Evolutionary conservation across 495 filamentous ascomycete species (phyloP).

Genomic region (Echria macrotheca): DNA sequence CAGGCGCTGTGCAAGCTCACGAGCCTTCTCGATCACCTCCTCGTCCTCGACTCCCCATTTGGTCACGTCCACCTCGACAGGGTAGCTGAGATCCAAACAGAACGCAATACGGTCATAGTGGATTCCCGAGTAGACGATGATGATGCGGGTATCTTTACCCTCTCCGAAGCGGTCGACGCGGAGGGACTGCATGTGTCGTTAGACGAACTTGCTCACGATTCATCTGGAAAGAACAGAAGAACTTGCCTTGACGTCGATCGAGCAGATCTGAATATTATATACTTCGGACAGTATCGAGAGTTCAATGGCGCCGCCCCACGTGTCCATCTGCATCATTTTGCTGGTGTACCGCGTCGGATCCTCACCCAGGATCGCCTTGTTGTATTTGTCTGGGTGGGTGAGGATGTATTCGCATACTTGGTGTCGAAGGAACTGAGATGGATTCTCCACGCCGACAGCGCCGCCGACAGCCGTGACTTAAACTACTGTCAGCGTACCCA

Average conservation of each 20-base stretch:
- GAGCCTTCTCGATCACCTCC: conserved; percentile 60
- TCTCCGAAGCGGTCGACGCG: conserved; percentile 75
- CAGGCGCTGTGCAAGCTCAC: conserved; percentile 62
- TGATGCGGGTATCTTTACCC: conserved; percentile 59
- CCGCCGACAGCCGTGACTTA: conserved; percentile 72
- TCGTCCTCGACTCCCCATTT: conserved; percentile 67
- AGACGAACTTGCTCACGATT: not conserved
- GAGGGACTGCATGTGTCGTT: conserved; percentile 24
- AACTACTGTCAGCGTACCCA: no score
- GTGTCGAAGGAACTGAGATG: conserved; percentile 59
- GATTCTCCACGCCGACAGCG: conserved; percentile 49
- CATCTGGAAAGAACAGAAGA: not conserved
- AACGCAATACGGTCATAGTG: conserved; percentile 93
- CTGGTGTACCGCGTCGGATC: conserved; percentile 70
- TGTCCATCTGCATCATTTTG: conserved; percentile 75
- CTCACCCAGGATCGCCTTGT: conserved; percentile 69
- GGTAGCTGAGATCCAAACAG: conserved; percentile 54
- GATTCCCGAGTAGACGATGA: conserved; percentile 88
- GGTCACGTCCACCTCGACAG: conserved; percentile 69
- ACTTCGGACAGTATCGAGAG: conserved; percentile 77
- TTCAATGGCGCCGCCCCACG: conserved; percentile 93
- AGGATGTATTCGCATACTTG: conserved; percentile 78
- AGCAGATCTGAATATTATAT: conserved; percentile 82
- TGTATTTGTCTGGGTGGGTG: conserved; percentile 63
- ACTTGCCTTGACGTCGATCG: conserved; percentile 59